Evolutionary conservation across 139 green algal genomes (phyloP).

Genomic region (Coelastrella sp.): DNA sequence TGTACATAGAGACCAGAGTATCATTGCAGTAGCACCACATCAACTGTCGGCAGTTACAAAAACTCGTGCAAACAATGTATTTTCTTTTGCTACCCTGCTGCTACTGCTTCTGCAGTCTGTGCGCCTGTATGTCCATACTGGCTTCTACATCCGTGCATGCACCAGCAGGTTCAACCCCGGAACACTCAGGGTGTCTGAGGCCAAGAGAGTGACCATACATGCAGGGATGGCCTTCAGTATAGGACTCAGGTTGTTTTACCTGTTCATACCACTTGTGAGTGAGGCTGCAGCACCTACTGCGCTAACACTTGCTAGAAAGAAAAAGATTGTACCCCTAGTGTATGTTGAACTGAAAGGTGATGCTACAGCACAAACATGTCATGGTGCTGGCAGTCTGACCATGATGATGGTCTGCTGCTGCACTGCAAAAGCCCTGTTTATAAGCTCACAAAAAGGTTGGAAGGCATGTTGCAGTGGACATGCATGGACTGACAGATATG

Average conservation of each 20-base stretch:
- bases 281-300: neutral
- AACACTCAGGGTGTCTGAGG: conserved; percentile 32
- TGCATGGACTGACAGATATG: neutral
- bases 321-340: too few relatives aligned
- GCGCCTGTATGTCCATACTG: conserved; percentile 38
- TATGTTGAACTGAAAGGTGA: too few relatives aligned
- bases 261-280: conserved; percentile 46
- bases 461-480: neutral
- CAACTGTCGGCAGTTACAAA: too few relatives aligned
- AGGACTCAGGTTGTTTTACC: conserved; percentile 43
- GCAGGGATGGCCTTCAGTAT: conserved; percentile 47
- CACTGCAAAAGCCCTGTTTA: too few relatives aligned
- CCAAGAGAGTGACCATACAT: conserved; percentile 36
- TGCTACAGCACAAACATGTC: too few relatives aligned
- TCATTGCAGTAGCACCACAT: too few relatives aligned
- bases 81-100: neutral
- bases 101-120: conserved; percentile 2
- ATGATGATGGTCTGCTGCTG: too few relatives aligned
- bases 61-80: too few relatives aligned
- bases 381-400: too few relatives aligned
- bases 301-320: too few relatives aligned
- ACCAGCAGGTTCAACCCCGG: conserved; percentile 40
- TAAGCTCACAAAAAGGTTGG: too few relatives aligned
- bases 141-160: conserved; percentile 36
- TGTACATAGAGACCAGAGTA: too few relatives aligned